Base-by-base conservation (phyloP, 202 grass and related monocot species). In the Panicum hallii region DNA sequence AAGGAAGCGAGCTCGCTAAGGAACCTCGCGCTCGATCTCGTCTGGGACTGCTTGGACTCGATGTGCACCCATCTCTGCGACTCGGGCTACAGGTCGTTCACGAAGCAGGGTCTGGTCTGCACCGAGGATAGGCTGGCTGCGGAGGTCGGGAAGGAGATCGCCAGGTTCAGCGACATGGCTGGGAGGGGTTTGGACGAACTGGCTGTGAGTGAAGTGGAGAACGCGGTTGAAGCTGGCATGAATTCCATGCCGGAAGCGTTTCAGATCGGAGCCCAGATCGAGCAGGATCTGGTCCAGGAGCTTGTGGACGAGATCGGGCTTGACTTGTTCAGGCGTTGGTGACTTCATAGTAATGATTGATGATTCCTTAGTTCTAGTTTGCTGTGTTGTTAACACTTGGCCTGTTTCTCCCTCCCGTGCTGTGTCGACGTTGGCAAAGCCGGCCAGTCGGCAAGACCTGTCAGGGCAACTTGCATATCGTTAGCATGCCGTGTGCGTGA, bases 31-130 rank as follows among this genome's bases (percentile, higher is more conserved):
- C 34, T 87, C 15, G 88, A 92, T 36, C 60, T 83, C 5, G 83
- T 94, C 49, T 56, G 78, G 46, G 88, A 94, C 54, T 76, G 84
- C 74, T 65, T 99, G 76, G 80, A 92, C 74, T 85, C 84, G 74
- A 68, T 78, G 71, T 90, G 87, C 20, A 46, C 12, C 5, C 42
- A 26, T 69, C 70, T 96, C 44, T 92, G 79, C 3, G 80, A 81
- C 67, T 96, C 83, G 0, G 90, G 90, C 16, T 96, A 92, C 87
- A 43, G 34, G 44, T 84, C 88, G 60, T 96, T 92, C 76, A 19
- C 45, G 11, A 90, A 47, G 82, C n/a, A 82, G 4, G 63, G 16
- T 40, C 1, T 79, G 75, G 12, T 86, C 9, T 53, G 75, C 56
- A 89, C 81, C 67, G 89, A 89, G 89, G 90, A 92, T 63, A 89